Conservation (phyloP, 345 rosid species). For the Trapa incisa region DNA sequence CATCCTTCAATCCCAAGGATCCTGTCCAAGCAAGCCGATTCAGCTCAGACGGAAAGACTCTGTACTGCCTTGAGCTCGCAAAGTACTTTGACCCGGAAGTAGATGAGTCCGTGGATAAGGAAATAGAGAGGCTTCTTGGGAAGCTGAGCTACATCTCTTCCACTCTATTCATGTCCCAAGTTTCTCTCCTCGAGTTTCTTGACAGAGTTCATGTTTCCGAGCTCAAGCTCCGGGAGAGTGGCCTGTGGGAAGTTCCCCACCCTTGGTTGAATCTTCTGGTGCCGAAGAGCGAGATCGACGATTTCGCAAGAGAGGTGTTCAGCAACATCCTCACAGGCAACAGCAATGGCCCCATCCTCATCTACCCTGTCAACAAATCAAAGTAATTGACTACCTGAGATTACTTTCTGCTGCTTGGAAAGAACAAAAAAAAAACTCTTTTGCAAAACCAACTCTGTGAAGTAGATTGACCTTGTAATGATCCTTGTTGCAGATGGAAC, state of each 20-base stretch:
- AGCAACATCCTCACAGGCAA: constrained; percentile 49
- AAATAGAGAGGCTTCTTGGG: constrained; percentile 41
- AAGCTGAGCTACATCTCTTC: constrained; percentile 54
- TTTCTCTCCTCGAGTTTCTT: constrained; percentile 62
- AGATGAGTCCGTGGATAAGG: constrained; percentile 32
- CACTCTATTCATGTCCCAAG: constrained; percentile 56
- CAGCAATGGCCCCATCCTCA: constrained; percentile 79
- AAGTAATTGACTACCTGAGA: constrained; percentile 31
- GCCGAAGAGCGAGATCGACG: constrained; percentile 44
- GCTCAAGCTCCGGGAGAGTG: constrained; percentile 56
- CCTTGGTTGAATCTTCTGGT: constrained; percentile 91
- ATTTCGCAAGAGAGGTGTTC: constrained; percentile 54
- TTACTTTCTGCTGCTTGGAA: too few species aligned
- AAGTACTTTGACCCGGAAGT: constrained; percentile 59
- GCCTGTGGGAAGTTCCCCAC: constrained; percentile 91
- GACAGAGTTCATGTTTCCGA: constrained; percentile 72
- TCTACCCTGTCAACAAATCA: constrained; percentile 74
- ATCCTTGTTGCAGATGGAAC: constrained; percentile 60
- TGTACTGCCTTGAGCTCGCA: constrained; percentile 81
- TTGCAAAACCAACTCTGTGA: too few species aligned
- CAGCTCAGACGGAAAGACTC: constrained; percentile 60
- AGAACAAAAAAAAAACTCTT: too few species aligned
- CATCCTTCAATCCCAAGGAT: constrained; percentile 64
- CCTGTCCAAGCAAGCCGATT: constrained; percentile 61
- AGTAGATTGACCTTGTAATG: background rate